These are phyloP conservation scores for Carex arenaria DNA, from an alignment of 202 grass and related monocot genomes.

Conservation along the genomic window DNA sequence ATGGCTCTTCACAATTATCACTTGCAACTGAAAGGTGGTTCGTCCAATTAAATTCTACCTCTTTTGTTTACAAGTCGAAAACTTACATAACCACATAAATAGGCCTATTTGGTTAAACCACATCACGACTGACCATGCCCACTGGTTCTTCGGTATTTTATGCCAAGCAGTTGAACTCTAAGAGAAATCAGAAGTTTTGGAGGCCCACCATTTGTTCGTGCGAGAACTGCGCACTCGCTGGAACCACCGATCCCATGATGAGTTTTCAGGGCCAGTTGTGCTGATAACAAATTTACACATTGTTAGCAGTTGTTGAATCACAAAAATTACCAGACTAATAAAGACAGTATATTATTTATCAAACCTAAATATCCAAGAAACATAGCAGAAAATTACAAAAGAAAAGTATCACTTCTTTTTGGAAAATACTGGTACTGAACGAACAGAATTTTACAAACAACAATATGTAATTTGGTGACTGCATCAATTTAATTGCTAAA, in stretches of 20 bases:
- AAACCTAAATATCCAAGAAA: background rate
- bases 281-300: slow-evolving; percentile 33
- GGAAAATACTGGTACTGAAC: background rate
- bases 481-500: background rate
- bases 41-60: background rate
- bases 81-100: slow-evolving; percentile 21
- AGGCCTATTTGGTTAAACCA: background rate
- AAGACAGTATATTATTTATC: background rate
- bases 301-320: background rate
- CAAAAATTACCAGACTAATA: background rate
- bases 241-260: slow-evolving; percentile 96
- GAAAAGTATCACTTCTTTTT: background rate
- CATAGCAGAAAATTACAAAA: background rate
- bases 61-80: slow-evolving; percentile 16
- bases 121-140: background rate
- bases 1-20: slow-evolving; percentile 11
- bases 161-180: slow-evolving; percentile 29
- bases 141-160: background rate
- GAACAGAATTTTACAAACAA: background rate
- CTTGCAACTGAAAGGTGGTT: background rate
- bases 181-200: slow-evolving; percentile 69
- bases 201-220: slow-evolving; percentile 82
- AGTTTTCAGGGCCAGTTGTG: slow-evolving; percentile 71
- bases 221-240: slow-evolving; percentile 78
- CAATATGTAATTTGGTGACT: background rate